phyloP scores from a whole-genome alignment of 768 basidiomycete species.

The Pleurotus cornucopiae region DNA sequence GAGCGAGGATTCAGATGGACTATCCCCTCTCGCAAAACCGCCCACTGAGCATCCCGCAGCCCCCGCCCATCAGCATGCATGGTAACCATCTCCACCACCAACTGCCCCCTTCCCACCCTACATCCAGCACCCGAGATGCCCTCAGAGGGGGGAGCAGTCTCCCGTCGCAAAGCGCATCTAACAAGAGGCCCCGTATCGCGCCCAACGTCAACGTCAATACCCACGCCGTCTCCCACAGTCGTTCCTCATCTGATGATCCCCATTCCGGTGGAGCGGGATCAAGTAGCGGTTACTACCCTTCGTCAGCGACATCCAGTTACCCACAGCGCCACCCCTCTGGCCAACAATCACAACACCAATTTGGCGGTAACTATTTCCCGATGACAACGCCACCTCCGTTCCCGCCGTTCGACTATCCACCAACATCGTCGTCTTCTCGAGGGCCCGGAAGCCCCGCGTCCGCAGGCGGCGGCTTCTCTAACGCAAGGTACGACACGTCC shows the following conservation, averaged over 20 bases:
- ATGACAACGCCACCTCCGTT: constrained; percentile 14
- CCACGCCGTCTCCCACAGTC: constrained; percentile 13
- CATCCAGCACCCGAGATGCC: constrained; percentile 26
- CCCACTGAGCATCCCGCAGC: constrained; percentile 22
- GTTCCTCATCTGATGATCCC: constrained; percentile 23
- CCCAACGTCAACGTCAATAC: constrained; percentile 11
- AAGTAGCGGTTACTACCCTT: constrained; percentile 11
- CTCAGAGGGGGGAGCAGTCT: constrained; percentile 5
- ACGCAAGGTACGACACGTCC: background rate
- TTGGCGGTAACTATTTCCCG: constrained; percentile 24
- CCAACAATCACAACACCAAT: constrained; percentile 11
- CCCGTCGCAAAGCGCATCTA: constrained; percentile 10
- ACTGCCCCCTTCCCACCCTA: constrained; percentile 19
- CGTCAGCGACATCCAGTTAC: background rate
- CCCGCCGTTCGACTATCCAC: constrained; percentile 6
- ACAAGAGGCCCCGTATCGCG: constrained; percentile 19
- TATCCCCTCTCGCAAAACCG: constrained; percentile 12
- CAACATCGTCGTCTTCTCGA: constrained; percentile 14
- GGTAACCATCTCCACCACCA: constrained; percentile 16
- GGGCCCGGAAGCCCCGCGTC: constrained; percentile 3
- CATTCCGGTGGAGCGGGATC: constrained; percentile 4
- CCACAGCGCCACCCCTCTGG: constrained; percentile 6
- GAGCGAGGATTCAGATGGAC: constrained; percentile 13
- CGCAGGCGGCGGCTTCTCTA: background rate
- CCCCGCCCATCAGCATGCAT: constrained; percentile 24